These are phyloP conservation scores for Lactarius sp. DNA, from an alignment of 768 basidiomycete species.

Conservation along the genomic window DNA sequence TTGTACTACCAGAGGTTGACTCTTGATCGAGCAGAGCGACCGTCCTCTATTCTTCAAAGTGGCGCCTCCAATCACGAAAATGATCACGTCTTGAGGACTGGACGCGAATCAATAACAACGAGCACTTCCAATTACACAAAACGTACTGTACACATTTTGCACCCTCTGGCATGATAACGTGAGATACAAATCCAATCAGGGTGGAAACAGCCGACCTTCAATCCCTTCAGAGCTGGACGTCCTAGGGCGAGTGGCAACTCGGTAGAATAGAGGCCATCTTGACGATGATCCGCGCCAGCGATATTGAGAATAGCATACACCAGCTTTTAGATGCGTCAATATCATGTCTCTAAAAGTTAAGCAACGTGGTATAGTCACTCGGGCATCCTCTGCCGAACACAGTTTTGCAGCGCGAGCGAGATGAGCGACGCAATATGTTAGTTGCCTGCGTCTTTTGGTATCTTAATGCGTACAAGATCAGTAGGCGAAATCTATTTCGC, in stretches of 20 bases:
- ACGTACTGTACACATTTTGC: constrained; percentile 92
- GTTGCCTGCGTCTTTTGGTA: constrained; percentile 87
- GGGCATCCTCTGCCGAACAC: constrained; percentile 72
- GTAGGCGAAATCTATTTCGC: constrained; percentile 83
- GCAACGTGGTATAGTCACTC: constrained; percentile 37
- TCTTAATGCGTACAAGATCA: constrained; percentile 87
- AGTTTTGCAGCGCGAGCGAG: constrained; percentile 68
- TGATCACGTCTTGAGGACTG: constrained; percentile 92
- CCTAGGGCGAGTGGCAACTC: constrained; percentile 93
- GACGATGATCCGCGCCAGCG: constrained; percentile 91
- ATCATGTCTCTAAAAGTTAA: neutral
- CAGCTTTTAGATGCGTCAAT: constrained; percentile 46
- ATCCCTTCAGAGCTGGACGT: constrained; percentile 88
- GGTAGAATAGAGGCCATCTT: constrained; percentile 95
- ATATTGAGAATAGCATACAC: constrained; percentile 92
- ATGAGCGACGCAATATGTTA: constrained; percentile 78
- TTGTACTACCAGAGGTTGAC: constrained; percentile 47
- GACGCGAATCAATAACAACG: neutral
- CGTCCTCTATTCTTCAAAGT: constrained; percentile 90
- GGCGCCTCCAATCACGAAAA: constrained; percentile 95
- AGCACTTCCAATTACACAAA: neutral
- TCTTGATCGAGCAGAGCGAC: constrained; percentile 87
- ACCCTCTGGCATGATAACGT: constrained; percentile 62
- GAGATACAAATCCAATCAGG: constrained; percentile 11
- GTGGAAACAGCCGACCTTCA: constrained; percentile 56